A percentile compares a stretch with the other conserved stretches of the same genome.
These are phyloP conservation scores for Rhynchospora tenuis DNA, from an alignment of 176 grass and related monocot genomes.

Conservation along the genomic window DNA sequence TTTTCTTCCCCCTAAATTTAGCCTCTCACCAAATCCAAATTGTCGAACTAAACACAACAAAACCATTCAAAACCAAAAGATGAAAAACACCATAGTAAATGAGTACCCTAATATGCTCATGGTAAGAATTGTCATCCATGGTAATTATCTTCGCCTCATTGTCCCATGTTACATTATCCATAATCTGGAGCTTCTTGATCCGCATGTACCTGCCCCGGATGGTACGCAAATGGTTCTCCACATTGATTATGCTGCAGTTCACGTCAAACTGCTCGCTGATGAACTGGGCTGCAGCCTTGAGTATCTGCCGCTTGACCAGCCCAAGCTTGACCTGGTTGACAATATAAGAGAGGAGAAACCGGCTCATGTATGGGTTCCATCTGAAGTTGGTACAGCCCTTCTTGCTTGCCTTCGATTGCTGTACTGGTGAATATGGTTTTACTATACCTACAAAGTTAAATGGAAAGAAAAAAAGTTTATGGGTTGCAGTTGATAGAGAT, in stretches of 20 bases:
- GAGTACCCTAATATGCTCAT: conserved; percentile 17
- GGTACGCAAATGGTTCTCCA: conserved; percentile 13
- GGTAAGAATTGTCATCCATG: not conserved
- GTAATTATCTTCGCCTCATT: not conserved
- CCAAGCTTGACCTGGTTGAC: conserved; percentile 8
- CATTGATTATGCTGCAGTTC: conserved; percentile 7
- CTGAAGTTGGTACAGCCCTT: conserved; percentile 5
- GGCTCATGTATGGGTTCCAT: conserved; percentile 18
- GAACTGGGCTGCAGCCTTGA: not conserved
- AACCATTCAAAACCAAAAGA: not conserved
- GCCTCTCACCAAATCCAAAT: not conserved
- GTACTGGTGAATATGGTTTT: not conserved
- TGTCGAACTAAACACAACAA: not conserved
- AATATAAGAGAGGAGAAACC: conserved; percentile 9
- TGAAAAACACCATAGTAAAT: not conserved
- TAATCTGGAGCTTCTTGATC: conserved; percentile 8
- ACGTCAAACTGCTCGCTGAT: not conserved
- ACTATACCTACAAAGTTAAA: not conserved
- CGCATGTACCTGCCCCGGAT: not conserved
- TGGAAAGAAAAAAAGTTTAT: not conserved
- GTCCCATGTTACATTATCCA: not conserved
- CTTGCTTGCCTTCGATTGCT: not conserved
- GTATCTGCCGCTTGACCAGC: conserved; percentile 3
- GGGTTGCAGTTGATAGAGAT: not conserved
- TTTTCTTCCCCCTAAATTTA: not conserved